A percentile compares a stretch with the other conserved stretches of the same genome.
Conservation (phyloP, 139 green algal genomes). For the Klebsormidium nitens region DNA sequence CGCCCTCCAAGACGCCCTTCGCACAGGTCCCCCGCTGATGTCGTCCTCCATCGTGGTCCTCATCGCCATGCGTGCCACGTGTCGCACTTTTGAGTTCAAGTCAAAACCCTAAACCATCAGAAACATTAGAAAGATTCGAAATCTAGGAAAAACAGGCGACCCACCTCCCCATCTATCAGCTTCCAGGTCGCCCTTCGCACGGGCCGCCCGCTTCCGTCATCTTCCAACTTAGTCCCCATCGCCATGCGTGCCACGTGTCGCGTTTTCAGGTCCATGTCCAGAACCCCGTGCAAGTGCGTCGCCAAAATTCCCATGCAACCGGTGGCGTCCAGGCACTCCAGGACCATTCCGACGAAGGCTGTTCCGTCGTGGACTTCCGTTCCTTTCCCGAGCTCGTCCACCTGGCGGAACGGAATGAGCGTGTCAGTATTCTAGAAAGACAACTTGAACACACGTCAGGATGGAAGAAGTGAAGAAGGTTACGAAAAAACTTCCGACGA, state of each 20-base stretch:
- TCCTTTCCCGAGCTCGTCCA: constrained; percentile 91
- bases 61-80: not conserved
- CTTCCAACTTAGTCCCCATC: constrained; percentile 6
- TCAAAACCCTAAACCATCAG: not conserved
- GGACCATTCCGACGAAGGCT: constrained; percentile 54
- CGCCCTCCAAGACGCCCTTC: not conserved
- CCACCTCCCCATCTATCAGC: constrained; percentile 31
- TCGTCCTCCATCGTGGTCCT: not conserved
- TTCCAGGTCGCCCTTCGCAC: constrained; percentile 10
- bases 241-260: constrained; percentile 20
- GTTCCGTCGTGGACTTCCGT: constrained; percentile 72
- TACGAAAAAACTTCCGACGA: no score
- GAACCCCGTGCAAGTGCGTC: constrained; percentile 79
- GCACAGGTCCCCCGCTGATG: not conserved
- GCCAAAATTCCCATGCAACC: constrained; percentile 75
- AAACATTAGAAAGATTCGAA: no score
- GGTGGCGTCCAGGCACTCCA: constrained; percentile 54
- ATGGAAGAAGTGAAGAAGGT: no score
- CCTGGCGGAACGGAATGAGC: no score
- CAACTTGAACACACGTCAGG: no score
- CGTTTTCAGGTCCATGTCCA: constrained; percentile 48
- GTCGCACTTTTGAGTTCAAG: not conserved
- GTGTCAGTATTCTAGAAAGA: no score
- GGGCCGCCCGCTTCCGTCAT: no score
- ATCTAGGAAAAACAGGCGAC: no score